Conservation (phyloP, 2,329 filamentous ascomycete species). For the Huntiella decipiens region DNA sequence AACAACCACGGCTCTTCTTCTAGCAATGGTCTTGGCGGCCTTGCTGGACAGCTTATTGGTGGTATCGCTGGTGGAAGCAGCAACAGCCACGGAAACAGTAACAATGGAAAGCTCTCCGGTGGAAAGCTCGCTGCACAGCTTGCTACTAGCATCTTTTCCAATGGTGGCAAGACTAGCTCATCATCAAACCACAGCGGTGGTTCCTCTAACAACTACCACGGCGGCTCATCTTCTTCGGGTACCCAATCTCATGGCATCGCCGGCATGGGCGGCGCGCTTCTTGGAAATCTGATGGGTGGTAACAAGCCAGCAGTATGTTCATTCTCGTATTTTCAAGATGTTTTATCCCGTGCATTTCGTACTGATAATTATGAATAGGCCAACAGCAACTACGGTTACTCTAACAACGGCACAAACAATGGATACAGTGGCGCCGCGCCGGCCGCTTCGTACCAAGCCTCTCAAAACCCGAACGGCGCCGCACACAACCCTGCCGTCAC, state of each 20-base stretch:
- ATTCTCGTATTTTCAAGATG: not conserved
- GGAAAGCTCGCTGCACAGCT: conserved; percentile 37
- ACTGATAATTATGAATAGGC: conserved; percentile 15
- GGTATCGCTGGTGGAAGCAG: conserved; percentile 18
- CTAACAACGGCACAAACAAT: conserved; percentile 31
- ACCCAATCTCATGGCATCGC: conserved; percentile 21
- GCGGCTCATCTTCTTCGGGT: conserved; percentile 16
- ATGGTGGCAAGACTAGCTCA: conserved; percentile 16
- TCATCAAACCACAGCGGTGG: conserved; percentile 25
- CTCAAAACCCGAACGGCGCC: conserved; percentile 5
- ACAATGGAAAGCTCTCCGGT: conserved; percentile 21
- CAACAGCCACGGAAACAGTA: conserved; percentile 16
- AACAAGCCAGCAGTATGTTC: conserved; percentile 25
- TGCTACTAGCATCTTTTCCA: conserved; percentile 34
- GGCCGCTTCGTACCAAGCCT: conserved; percentile 36
- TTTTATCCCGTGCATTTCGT: not conserved
- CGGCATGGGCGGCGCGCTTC: conserved; percentile 32
- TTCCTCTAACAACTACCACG: conserved; percentile 6
- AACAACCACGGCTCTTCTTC: conserved; percentile 18
- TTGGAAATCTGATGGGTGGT: conserved; percentile 36
- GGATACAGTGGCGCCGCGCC: conserved; percentile 45
- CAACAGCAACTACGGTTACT: conserved; percentile 45
- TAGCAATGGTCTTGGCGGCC: conserved; percentile 24
- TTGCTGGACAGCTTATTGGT: conserved; percentile 30
- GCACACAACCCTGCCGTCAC: conserved; percentile 9